Evolutionary conservation across 176 grass and related monocot species (phyloP).

Genomic region (Oryza rufipogon): DNA sequence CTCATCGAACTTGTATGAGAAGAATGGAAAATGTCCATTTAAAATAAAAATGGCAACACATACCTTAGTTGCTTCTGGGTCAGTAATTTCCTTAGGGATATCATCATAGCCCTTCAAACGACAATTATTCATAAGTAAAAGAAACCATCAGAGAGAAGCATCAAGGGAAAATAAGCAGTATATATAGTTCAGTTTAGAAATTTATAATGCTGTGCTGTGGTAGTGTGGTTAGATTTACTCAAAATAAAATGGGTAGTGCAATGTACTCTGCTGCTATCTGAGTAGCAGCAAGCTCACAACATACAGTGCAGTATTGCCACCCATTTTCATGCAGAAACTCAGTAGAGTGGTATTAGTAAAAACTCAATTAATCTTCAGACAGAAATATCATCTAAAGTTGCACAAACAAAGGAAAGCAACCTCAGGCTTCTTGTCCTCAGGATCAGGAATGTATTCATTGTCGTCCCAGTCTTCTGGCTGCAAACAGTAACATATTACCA

Average conservation of each 20-base stretch:
- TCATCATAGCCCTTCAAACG: constrained; percentile 75
- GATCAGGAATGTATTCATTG: constrained; percentile 65
- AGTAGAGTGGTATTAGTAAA: neutral
- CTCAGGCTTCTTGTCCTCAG: constrained; percentile 74
- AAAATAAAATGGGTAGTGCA: neutral
- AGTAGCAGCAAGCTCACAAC: neutral
- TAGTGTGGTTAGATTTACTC: neutral
- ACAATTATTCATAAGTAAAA: constrained; percentile 1
- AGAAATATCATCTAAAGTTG: constrained; percentile 4
- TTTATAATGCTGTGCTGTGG: neutral
- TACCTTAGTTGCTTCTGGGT: constrained; percentile 70
- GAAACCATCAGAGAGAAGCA: neutral
- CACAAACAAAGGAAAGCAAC: constrained; percentile 31
- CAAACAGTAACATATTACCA: constrained; percentile 9
- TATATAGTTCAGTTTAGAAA: neutral
- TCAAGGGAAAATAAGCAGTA: neutral
- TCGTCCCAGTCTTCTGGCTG: constrained; percentile 85
- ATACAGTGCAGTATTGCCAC: neutral
- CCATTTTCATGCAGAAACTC: neutral
- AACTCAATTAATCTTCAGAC: neutral
- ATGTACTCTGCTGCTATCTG: neutral
- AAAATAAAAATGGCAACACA: neutral
- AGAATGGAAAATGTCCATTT: neutral
- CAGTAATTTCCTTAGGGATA: constrained; percentile 69
- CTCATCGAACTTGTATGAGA: neutral